Evolutionary conservation across 441 rosid genomes (phyloP), one percentile per base, ranked within the genome.

Genomic region (Populus tomentosa): DNA sequence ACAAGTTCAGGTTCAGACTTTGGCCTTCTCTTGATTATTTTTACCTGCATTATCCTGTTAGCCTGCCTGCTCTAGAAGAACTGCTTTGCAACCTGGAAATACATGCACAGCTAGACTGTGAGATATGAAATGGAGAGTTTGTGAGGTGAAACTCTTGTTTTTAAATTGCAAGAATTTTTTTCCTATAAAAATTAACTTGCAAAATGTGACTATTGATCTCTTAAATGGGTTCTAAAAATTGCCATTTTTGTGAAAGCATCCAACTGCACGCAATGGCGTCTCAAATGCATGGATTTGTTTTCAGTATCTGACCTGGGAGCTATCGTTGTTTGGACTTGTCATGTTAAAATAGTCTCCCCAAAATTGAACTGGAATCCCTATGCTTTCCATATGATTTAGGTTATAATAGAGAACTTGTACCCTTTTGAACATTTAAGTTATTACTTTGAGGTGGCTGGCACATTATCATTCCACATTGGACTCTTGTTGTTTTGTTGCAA

Each of bases 1-100:
- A 75, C 99, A 95, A 94, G 97, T 95, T 61, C 87, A 94, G 98
- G 99, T 95, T 75, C 18, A 14, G 6, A 46, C 16, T 95, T 75
- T 56, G 91, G 26, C 67, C 68, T 62, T 79, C 71, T 61, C 71
- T 69, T 77, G 62, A 75, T 40, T 73, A 3, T 69, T 75, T 56
- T 33, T 4, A 62, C 18, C 73, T 5, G n/a, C 67, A 61, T 21
- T 74, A 10, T 23, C 13, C 63, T 70, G 26, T 4, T n/a, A 66
- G 18, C 3, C 14, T 23, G 21, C 18, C 56, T 35, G 33, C 16
- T 36, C 38, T 23, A 53, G 59, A 13, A 18, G 68, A 35, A 53
- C 32, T 42, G 1, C 7, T 32, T 42, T 70, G 11, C 75, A 74
- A 74, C 20, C 50, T 64, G 16, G 23, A 36, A 40, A 46, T 10